Evolutionary conservation across 2,329 filamentous ascomycete species (phyloP), one percentile per base, ranked within the genome.

Genomic region (Endothia cerciana): DNA sequence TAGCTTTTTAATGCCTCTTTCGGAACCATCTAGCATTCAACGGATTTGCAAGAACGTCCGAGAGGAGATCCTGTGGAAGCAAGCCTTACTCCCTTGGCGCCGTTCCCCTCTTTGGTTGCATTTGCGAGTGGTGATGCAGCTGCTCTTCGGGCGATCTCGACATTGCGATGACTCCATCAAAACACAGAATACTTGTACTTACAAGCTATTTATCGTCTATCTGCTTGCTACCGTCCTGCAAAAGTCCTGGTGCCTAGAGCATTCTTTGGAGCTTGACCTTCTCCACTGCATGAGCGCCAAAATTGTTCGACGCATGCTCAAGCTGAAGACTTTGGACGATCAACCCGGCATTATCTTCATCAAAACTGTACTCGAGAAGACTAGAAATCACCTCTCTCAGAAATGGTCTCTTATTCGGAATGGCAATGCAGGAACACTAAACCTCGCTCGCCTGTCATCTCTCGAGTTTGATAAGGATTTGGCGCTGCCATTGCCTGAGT

Each of bases 171-270:
- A 45, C 60, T 60, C 11, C 13, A 13, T 10, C 17, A 22, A 3
- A 22, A n/a, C 7, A 43, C 43, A 25, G 3, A 13, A 17, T 30
- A 17, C 11, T 6, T 49, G 59, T 47, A 61, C 73, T 0, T 88
- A 87, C 74, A 88, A 88, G 65, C 65, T 70, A 0, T 83, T 83
- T 67, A 84, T 87, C 79, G 51, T 81, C 0, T 82, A 78, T 22
- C 74, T 85, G 68, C 76, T 85, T 71, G 66, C 75, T 0, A 63
- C 66, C 0, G 66, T 84, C 8, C 70, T 84, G 17, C 51, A 74
- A 0, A n/a, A 1, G 72, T 73, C 0, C 68, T 19, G 7, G 55
- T 22, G 3, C 33, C 19, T 4, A n/a, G 8, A 13, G 22, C 4
- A 17, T 8, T 2, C 59, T 5, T 13, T 41, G 0, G 11, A 62